Conservation (phyloP, 306 rosid genomes). For the Hippophae rhamnoides region DNA sequence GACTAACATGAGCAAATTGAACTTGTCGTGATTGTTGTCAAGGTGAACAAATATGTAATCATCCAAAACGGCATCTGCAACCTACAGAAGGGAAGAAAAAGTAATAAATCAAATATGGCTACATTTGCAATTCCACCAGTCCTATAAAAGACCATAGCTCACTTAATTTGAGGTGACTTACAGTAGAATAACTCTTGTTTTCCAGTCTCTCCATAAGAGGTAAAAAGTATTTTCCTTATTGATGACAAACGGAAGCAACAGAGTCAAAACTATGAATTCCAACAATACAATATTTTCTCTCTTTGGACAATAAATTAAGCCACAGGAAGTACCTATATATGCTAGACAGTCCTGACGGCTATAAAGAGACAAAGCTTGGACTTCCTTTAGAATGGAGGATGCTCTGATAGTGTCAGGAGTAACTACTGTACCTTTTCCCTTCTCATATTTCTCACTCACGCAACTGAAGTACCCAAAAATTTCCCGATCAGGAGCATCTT, state of each 20-base stretch:
- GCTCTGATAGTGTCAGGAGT: slow-evolving; percentile 90
- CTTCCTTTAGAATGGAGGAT: slow-evolving; percentile 71
- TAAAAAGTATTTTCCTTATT: slow-evolving; percentile 70
- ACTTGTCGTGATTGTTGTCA: slow-evolving; percentile 63
- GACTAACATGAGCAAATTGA: slow-evolving; percentile 83
- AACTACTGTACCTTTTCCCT: slow-evolving; percentile 76
- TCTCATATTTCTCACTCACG: slow-evolving; percentile 43
- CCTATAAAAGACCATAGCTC: slow-evolving; percentile 4
- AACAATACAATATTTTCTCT: not conserved
- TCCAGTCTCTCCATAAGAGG: slow-evolving; percentile 45
- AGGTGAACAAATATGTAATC: slow-evolving; percentile 81
- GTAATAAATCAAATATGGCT: not conserved
- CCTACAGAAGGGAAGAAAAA: slow-evolving; percentile 31
- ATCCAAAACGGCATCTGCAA: slow-evolving; percentile 60
- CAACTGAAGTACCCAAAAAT: slow-evolving; percentile 63
- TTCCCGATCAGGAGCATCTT: slow-evolving; percentile 67
- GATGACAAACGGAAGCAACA: slow-evolving; percentile 22
- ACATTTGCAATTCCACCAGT: slow-evolving; percentile 1
- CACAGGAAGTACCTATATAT: slow-evolving; percentile 53
- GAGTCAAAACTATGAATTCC: slow-evolving; percentile 8
- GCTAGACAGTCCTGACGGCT: slow-evolving; percentile 64
- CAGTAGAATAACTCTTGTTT: slow-evolving; percentile 41
- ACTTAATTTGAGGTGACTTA: slow-evolving; percentile 32
- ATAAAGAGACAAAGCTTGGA: slow-evolving; percentile 45
- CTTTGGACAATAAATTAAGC: not conserved